Percentiles rank a stretch among this genome's conserved stretches.
phyloP scores from a whole-genome alignment of 169 alveolate genomes.

The Plasmodium inui region DNA sequence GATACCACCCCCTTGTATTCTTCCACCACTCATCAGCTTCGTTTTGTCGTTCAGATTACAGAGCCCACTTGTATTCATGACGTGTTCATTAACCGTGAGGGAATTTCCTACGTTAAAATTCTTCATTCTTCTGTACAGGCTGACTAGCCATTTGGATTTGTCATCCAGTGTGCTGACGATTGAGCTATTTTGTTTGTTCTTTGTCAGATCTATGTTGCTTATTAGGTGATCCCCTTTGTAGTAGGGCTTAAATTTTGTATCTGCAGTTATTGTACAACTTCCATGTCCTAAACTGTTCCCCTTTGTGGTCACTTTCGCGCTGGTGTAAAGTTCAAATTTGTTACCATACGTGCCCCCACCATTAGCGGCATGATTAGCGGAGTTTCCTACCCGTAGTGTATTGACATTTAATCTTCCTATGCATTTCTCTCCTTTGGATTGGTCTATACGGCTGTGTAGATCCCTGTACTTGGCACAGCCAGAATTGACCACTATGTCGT shows the following conservation, averaged over 20 bases:
- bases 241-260: neutral
- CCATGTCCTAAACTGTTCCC: neutral
- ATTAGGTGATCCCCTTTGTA: neutral
- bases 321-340: neutral
- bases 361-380: neutral
- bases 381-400: neutral
- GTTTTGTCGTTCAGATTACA: neutral
- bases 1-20: neutral
- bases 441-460: neutral
- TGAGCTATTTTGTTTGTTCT: neutral
- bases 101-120: neutral
- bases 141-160: neutral
- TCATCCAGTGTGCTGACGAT: neutral
- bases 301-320: neutral
- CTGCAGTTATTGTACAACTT: neutral
- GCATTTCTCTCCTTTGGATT: neutral
- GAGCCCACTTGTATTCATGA: neutral
- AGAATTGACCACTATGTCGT: neutral
- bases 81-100: neutral
- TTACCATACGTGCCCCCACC: neutral
- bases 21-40: neutral
- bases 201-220: neutral
- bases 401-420: neutral
- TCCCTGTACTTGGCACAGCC: neutral
- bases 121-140: neutral